Conservation (phyloP, 441 rosid species). For the Oxalis stricta region DNA sequence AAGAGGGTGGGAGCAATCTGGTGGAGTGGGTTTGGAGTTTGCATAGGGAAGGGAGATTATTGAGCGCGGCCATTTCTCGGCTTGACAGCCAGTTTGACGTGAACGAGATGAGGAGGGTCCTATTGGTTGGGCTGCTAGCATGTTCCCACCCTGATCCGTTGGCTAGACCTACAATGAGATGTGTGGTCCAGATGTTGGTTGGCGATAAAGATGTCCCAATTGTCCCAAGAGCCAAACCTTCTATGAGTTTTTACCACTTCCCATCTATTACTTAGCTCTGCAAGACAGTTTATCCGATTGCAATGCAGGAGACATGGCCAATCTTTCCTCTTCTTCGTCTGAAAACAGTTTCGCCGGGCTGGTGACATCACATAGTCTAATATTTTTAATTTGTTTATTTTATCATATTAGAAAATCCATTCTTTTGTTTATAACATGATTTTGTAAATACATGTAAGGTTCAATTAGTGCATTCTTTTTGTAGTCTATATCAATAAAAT, state of each 20-base stretch:
- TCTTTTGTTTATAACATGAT: too few relatives aligned
- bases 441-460: too few relatives aligned
- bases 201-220: constrained; percentile 80
- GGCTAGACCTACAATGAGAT: constrained; percentile 70
- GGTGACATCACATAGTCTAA: constrained; percentile 42
- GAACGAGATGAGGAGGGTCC: constrained; percentile 67
- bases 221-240: constrained; percentile 69
- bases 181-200: constrained; percentile 74
- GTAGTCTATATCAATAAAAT: too few relatives aligned
- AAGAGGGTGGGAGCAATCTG: constrained; percentile 68
- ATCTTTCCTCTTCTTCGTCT: constrained; percentile 54
- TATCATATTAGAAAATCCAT: constrained; percentile 1
- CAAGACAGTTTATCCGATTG: constrained; percentile 88
- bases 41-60: constrained; percentile 50
- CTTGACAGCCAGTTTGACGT: constrained; percentile 41
- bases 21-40: constrained; percentile 91
- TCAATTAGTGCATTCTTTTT: too few relatives aligned
- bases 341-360: constrained; percentile 35
- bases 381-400: not conserved
- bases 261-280: constrained; percentile 51
- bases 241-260: constrained; percentile 80
- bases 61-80: constrained; percentile 58
- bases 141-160: constrained; percentile 72
- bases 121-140: constrained; percentile 63
- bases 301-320: constrained; percentile 41